These are phyloP conservation scores for Leavenworthia alabamica DNA, from an alignment of 345 rosid genomes.

Conservation along the genomic window DNA sequence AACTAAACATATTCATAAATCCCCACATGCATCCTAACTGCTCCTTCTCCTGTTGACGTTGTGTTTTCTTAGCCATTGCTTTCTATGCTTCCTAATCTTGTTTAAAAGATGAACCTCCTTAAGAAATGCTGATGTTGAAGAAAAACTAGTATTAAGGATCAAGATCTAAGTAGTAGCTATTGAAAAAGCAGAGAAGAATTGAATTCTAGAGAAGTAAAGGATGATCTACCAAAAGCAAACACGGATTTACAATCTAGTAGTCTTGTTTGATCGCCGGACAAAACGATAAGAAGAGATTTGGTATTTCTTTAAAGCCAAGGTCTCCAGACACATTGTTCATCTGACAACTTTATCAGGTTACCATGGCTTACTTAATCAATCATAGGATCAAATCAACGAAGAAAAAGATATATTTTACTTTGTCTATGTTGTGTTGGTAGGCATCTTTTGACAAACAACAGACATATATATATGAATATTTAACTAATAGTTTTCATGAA, in stretches of 20 bases:
- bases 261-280: conserved; percentile 24
- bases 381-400: conserved; percentile 15
- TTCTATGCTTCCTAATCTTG: conserved; percentile 2
- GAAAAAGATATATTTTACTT: neutral
- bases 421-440: conserved; percentile 27
- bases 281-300: conserved; percentile 12
- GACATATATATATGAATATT: conserved; percentile 22
- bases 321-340: too few species aligned
- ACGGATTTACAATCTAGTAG: conserved; percentile 8
- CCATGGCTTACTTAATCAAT: conserved; percentile 17
- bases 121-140: conserved; percentile 14
- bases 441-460: conserved; percentile 31
- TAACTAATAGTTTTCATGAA: conserved; percentile 19
- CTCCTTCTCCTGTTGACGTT: conserved; percentile 48
- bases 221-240: conserved; percentile 21
- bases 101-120: too few species aligned
- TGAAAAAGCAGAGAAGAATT: too few species aligned
- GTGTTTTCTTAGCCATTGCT: conserved; percentile 33
- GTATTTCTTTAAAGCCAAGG: conserved; percentile 39
- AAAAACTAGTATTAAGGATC: neutral
- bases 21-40: conserved; percentile 95
- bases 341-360: too few species aligned
- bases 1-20: conserved; percentile 68
- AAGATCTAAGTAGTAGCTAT: too few species aligned
- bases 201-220: conserved; percentile 23